Evolutionary conservation across 192 early-diverging fungal genomes (phyloP).

Genomic region (Allomyces javanicus): DNA sequence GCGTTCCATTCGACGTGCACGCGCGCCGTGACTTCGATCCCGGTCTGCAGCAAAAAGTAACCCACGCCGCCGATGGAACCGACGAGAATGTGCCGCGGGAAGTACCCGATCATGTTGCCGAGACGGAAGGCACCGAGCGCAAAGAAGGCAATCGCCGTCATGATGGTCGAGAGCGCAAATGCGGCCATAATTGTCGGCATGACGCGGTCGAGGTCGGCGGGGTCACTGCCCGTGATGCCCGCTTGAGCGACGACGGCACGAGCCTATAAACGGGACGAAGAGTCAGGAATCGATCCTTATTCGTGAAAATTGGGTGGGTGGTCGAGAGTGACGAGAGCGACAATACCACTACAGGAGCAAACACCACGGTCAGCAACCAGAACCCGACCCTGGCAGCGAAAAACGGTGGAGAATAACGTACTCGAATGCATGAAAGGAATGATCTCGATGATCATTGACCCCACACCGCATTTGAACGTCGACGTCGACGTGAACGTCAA

Average conservation of each 20-base stretch:
- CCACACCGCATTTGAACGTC: neutral
- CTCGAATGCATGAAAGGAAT: slow-evolving; percentile 65
- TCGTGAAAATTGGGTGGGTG: no score
- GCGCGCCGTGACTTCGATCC: slow-evolving; percentile 63
- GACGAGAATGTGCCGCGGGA: slow-evolving; percentile 80
- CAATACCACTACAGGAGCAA: no score
- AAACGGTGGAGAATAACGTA: no score
- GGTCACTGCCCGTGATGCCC: neutral
- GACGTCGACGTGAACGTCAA: slow-evolving; percentile 30
- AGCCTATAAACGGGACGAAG: neutral
- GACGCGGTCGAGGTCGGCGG: slow-evolving; percentile 39
- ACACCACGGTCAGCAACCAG: no score
- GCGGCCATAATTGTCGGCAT: slow-evolving; percentile 78
- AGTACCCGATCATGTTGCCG: slow-evolving; percentile 59
- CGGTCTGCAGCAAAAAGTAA: slow-evolving; percentile 83
- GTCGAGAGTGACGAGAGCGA: no score
- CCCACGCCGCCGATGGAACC: slow-evolving; percentile 59
- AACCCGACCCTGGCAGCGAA: no score
- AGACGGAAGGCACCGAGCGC: slow-evolving; percentile 62
- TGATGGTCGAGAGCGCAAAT: slow-evolving; percentile 64
- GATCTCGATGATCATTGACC: slow-evolving; percentile 48
- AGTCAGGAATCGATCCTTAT: no score
- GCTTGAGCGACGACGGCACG: neutral
- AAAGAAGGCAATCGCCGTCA: slow-evolving; percentile 77
- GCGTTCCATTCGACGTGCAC: slow-evolving; percentile 38